Percentiles rank a stretch among this genome's conserved stretches.
Conservation (phyloP, 2,329 filamentous ascomycete species). For the Zymoseptoria brevis region DNA sequence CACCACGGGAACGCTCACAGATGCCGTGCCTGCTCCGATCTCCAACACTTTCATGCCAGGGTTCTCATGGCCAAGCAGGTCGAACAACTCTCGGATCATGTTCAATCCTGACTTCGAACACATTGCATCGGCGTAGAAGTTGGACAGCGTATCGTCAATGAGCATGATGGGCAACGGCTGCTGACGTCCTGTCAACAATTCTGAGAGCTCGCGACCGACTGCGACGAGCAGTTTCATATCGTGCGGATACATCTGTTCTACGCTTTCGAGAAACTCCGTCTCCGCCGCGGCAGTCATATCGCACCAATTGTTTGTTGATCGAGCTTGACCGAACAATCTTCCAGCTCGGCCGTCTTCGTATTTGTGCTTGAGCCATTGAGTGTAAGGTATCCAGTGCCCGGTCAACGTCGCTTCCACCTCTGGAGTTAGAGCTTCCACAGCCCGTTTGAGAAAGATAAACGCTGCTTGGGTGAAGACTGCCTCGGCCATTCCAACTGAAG, state of each 20-base stretch:
- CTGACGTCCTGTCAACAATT: not conserved
- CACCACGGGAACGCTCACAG: constrained; percentile 32
- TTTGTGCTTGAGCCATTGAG: not conserved
- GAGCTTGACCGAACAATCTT: not conserved
- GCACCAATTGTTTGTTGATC: not conserved
- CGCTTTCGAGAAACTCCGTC: not conserved
- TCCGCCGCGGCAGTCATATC: not conserved
- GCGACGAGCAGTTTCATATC: not conserved
- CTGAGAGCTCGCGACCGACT: not conserved
- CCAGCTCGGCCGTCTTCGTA: not conserved
- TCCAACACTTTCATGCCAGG: constrained; percentile 39
- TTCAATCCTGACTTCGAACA: not conserved
- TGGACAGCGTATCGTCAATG: constrained; percentile 10
- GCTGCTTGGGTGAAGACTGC: not conserved
- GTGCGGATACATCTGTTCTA: not conserved
- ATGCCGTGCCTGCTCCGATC: constrained; percentile 41
- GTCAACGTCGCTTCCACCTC: not conserved
- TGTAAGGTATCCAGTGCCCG: not conserved
- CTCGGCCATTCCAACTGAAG: not conserved
- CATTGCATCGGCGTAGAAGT: constrained; percentile 9
- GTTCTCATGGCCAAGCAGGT: constrained; percentile 30
- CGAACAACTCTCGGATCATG: not conserved
- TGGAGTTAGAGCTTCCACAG: not conserved
- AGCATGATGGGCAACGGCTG: constrained; percentile 12
- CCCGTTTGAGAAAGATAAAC: not conserved